Evolutionary conservation across 495 filamentous ascomycete species (phyloP), one percentile per base, ranked within the genome.

Genomic region (Hypoxylon cercidicola): DNA sequence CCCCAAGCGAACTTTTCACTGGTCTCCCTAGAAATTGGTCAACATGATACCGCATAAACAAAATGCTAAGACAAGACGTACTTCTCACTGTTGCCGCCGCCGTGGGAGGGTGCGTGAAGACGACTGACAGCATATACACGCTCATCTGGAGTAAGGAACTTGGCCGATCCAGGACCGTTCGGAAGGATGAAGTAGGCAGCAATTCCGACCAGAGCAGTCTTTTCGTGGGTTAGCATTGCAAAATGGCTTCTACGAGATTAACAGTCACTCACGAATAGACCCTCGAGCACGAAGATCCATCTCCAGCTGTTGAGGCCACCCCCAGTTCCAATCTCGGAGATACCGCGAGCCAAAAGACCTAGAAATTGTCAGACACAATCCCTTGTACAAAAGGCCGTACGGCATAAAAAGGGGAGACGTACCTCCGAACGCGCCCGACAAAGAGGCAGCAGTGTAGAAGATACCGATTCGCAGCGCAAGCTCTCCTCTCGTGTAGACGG

Each of bases 1-100:
- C 79, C 74, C 89, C 89, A 91, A 72, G 85, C 76, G 48, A 87
- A 87, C 15, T 65, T 77, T 23, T 87, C 87, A 21, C 84, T 76
- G 16, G 63, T 66, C 64, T 67, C 74, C 57, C 39, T 71, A 41
- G 15, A 37, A n/a, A 55, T 9, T 43, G 18, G 30, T 63, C 23
- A 60, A 43, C 52, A 41, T 19, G 54, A 64, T 70, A 53, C 30
- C 59, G 47, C 5, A 52, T 32, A 1, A 34, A n/a, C 16, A 30
- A 21, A 16, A 11, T 34, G n/a, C 10, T n/a, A n/a, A 48, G 19
- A 23, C 7, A 15, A 28, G 34, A 39, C 53, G 23, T 55, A 75
- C 66, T 69, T 55, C 68, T 77, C 77, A 63, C 70, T 59, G 66
- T 70, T 56, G 62, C 72, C 58, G 18, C 56, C 64, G 0, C 63